These are phyloP conservation scores for Omphalea diandra DNA, from an alignment of 441 rosid genomes.

Conservation along the genomic window DNA sequence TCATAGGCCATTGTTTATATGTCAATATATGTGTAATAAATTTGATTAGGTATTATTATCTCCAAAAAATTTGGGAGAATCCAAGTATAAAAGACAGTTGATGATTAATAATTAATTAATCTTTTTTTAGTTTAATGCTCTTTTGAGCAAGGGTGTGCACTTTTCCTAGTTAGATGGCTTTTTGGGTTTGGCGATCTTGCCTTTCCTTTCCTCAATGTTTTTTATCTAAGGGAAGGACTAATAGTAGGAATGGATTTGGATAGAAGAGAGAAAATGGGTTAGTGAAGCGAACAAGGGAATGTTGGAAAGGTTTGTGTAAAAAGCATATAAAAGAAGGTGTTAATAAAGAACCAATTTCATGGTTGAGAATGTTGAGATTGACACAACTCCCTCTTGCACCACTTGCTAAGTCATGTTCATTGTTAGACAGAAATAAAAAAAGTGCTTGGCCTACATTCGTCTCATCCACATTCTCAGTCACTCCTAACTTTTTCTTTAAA, in stretches of 20 bases:
- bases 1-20: not conserved
- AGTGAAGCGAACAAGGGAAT: slow-evolving; percentile 13
- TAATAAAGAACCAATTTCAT: not conserved
- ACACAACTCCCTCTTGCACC: slow-evolving; percentile 16
- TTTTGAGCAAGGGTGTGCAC: not conserved
- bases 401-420: slow-evolving; percentile 18
- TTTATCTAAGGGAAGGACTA: not conserved
- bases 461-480: not conserved
- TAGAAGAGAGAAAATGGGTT: not conserved
- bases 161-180: not conserved
- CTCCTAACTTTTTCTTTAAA: not conserved
- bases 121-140: too few relatives aligned
- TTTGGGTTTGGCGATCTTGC: not conserved
- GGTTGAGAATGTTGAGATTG: slow-evolving; percentile 11
- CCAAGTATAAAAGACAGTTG: too few relatives aligned
- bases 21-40: too few relatives aligned
- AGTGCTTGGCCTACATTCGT: slow-evolving; percentile 13
- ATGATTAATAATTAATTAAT: too few relatives aligned
- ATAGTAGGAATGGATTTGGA: not conserved
- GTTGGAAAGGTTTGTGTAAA: slow-evolving; percentile 7
- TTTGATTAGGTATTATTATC: not conserved
- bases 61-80: not conserved
- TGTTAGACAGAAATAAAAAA: not conserved
- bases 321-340: slow-evolving; percentile 13
- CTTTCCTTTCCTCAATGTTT: not conserved